Conservation (phyloP, 768 basidiomycete genomes). For the Cystobasidium tubakii region DNA sequence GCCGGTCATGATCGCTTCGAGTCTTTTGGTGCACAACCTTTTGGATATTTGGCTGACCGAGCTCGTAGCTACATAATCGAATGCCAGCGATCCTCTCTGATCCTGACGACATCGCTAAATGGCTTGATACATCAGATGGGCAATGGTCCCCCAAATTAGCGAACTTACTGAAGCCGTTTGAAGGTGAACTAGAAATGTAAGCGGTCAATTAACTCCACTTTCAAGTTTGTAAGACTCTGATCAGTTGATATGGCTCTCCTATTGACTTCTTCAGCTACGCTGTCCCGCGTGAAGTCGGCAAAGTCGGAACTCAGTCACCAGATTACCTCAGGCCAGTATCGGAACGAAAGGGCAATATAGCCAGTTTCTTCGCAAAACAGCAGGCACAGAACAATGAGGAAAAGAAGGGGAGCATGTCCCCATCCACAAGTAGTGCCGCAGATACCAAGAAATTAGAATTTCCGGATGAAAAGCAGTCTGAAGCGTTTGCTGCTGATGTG, state of each 20-base stretch:
- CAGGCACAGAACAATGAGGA: constrained; percentile 11
- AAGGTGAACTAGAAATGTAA: constrained; percentile 66
- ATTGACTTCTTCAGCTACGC: constrained; percentile 59
- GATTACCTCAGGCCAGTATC: constrained; percentile 70
- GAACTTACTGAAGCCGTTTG: constrained; percentile 60
- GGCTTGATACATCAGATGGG: constrained; percentile 74
- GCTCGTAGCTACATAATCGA: constrained; percentile 69
- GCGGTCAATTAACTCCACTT: too few relatives aligned
- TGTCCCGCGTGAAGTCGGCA: constrained; percentile 84
- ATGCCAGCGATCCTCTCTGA: constrained; percentile 67
- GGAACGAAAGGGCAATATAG: constrained; percentile 71
- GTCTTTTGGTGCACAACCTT: neutral
- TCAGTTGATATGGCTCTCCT: neutral
- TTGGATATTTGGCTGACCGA: neutral
- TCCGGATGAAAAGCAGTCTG: neutral
- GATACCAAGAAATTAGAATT: neutral
- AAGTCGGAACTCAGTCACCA: constrained; percentile 74
- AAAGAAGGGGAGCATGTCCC: neutral
- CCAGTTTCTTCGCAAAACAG: constrained; percentile 49
- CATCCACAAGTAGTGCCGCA: neutral
- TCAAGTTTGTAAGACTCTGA: neutral
- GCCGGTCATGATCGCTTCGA: neutral
- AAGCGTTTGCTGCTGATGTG: neutral
- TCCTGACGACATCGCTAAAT: constrained; percentile 59
- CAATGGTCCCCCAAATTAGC: constrained; percentile 62